Percentiles rank a stretch among this genome's conserved stretches.
Conservation (phyloP, 805 yeast species). For the Candida yuanshanica region DNA sequence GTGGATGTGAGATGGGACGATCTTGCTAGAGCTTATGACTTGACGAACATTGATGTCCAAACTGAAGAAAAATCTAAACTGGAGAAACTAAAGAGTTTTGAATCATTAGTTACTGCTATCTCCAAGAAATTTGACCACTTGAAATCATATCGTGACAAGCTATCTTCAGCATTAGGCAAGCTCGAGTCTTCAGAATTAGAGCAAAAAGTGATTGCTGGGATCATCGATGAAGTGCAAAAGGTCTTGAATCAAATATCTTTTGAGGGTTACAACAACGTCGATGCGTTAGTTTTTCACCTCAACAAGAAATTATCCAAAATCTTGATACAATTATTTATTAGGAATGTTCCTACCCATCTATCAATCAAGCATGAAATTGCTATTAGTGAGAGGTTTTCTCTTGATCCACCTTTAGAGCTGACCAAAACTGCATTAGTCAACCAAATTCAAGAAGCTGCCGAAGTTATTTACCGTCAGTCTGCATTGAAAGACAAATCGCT, state of each 20-base stretch:
- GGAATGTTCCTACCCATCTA: slow-evolving; percentile 1
- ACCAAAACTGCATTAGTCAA: slow-evolving; percentile 29
- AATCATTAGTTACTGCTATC: slow-evolving; percentile 26
- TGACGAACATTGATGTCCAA: slow-evolving; percentile 28
- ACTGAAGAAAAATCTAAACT: slow-evolving; percentile 28
- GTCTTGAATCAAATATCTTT: slow-evolving; percentile 29
- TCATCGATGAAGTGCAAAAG: slow-evolving; percentile 28
- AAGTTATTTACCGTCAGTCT: slow-evolving; percentile 23
- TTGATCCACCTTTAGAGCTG: slow-evolving; percentile 36
- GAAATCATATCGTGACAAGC: slow-evolving; percentile 21
- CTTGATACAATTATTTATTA: slow-evolving; percentile 26
- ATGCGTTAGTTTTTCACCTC: slow-evolving; percentile 26
- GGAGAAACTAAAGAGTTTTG: slow-evolving; percentile 26
- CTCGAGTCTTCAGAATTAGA: slow-evolving; percentile 26
- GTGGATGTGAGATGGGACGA: slow-evolving; percentile 46
- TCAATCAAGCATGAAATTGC: slow-evolving; percentile 29
- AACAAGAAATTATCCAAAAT: slow-evolving; percentile 28
- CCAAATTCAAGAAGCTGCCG: slow-evolving; percentile 21
- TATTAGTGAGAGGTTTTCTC: slow-evolving; percentile 29
- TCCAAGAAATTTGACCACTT: slow-evolving; percentile 27
- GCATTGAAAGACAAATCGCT: slow-evolving; percentile 19
- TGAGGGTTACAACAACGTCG: slow-evolving; percentile 33
- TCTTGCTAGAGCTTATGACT: slow-evolving; percentile 43
- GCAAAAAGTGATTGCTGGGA: slow-evolving; percentile 9
- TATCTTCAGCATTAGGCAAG: slow-evolving; percentile 18